phyloP scores from a whole-genome alignment of 352 stramenopile genomes.

The Phytophthora megakarya region DNA sequence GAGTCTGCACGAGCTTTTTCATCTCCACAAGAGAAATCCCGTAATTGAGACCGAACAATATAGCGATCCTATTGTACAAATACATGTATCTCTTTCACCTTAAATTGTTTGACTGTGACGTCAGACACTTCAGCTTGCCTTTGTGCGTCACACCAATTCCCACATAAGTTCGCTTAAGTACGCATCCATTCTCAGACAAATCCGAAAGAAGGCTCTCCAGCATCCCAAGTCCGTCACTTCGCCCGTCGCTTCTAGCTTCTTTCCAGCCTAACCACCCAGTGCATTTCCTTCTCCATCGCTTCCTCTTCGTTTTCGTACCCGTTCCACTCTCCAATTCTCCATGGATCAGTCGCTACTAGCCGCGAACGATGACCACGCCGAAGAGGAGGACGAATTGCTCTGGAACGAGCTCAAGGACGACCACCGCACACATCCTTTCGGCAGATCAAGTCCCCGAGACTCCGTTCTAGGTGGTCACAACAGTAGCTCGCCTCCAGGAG shows the following conservation, averaged over 20 bases:
- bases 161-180: constrained; percentile 24
- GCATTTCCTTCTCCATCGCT: constrained; percentile 7
- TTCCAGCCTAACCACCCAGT: not conserved
- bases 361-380: constrained; percentile 36
- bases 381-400: constrained; percentile 76
- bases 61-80: too few relatives aligned
- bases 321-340: not conserved
- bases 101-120: too few relatives aligned
- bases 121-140: constrained; percentile 10
- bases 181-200: constrained; percentile 15
- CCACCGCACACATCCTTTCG: constrained; percentile 37
- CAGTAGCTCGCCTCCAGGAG: not conserved
- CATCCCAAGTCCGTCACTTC: constrained; percentile 7
- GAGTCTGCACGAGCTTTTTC: too few relatives aligned
- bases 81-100: too few relatives aligned
- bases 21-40: too few relatives aligned
- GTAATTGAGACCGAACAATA: too few relatives aligned
- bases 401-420: constrained; percentile 83
- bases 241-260: not conserved
- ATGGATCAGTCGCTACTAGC: constrained; percentile 79
- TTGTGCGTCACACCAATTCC: constrained; percentile 8
- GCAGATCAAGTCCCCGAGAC: constrained; percentile 9
- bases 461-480: constrained; percentile 38
- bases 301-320: constrained; percentile 11
- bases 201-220: constrained; percentile 12